Conservation (phyloP, 805 yeast species). For the Suhomyces xylopsoci region DNA sequence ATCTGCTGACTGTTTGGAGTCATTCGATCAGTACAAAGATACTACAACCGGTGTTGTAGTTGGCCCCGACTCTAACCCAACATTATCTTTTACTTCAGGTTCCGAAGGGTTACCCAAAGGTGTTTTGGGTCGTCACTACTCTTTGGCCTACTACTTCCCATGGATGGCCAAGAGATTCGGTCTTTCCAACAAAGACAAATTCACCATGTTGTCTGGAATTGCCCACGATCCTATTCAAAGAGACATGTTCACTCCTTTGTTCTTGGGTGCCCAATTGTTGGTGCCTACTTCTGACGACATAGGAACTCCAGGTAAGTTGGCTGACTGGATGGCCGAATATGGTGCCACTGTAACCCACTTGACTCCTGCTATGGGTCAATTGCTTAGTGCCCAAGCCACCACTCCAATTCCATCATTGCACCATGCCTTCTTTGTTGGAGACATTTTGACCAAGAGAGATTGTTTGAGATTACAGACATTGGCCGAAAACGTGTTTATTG, state of each 20-base stretch:
- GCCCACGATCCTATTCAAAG: constrained; percentile 99
- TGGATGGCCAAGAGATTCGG: constrained; percentile 94
- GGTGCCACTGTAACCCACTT: constrained; percentile 95
- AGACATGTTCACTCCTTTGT: constrained; percentile 97
- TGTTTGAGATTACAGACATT: constrained; percentile 88
- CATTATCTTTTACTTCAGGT: constrained; percentile 94
- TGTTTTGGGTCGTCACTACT: constrained; percentile 95
- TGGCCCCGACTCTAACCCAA: constrained; percentile 97
- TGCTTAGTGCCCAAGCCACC: constrained; percentile 91
- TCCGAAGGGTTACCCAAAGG: constrained; percentile 99
- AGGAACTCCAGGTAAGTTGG: constrained; percentile 96
- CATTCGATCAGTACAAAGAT: constrained; percentile 45
- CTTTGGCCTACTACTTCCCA: constrained; percentile 94
- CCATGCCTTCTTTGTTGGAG: constrained; percentile 98
- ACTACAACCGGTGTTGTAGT: constrained; percentile 83
- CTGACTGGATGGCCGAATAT: constrained; percentile 93
- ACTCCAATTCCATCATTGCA: constrained; percentile 81
- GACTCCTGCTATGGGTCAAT: constrained; percentile 99
- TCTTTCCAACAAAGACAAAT: constrained; percentile 73
- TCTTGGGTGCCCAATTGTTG: constrained; percentile 87
- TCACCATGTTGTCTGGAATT: constrained; percentile 97
- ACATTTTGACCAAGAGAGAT: constrained; percentile 94
- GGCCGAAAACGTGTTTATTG: constrained; percentile 85
- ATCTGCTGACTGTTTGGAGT: constrained; percentile 47
- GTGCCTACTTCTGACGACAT: constrained; percentile 97